phyloP scores from a whole-genome alignment of 805 yeast species.

The Wickerhamia fluorescens region DNA sequence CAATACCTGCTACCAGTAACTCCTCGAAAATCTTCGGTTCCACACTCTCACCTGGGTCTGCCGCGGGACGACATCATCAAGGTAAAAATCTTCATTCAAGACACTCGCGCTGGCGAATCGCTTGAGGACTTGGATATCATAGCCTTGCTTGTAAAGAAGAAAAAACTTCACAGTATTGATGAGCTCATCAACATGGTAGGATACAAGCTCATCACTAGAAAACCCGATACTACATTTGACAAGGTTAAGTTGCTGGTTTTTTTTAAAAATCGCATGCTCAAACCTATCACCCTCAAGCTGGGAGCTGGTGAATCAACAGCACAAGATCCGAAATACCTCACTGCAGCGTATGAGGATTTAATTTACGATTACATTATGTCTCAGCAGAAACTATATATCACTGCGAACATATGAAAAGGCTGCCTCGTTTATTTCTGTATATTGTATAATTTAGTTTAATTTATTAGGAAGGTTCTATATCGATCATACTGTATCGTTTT shows the following conservation, averaged over 20 bases:
- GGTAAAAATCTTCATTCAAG: conserved; percentile 6
- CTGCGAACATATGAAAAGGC: too few species aligned
- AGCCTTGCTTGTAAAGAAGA: conserved; percentile 9
- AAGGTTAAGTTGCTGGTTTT: conserved; percentile 9
- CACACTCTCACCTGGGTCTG: not conserved
- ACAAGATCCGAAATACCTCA: too few species aligned
- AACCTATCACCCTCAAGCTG: conserved; percentile 12
- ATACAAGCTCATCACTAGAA: conserved; percentile 9
- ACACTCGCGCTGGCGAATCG: too few species aligned
- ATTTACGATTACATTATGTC: conserved; percentile 18
- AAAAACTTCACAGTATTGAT: conserved; percentile 9
- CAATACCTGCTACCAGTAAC: too few species aligned
- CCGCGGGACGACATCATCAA: conserved; percentile 1
- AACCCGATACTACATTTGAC: conserved; percentile 10
- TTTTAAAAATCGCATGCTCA: conserved; percentile 12
- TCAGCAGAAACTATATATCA: conserved; percentile 14
- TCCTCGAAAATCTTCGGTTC: too few species aligned
- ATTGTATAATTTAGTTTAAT: too few species aligned
- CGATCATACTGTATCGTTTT: too few species aligned
- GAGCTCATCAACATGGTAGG: conserved; percentile 13
- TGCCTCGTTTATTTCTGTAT: too few species aligned
- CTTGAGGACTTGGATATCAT: too few species aligned
- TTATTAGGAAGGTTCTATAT: too few species aligned
- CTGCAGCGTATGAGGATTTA: too few species aligned
- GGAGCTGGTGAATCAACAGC: conserved; percentile 3